Evolutionary conservation across 2,329 filamentous ascomycete species (phyloP), one percentile per base, ranked within the genome.

Genomic region (Neospermospora avenae): DNA sequence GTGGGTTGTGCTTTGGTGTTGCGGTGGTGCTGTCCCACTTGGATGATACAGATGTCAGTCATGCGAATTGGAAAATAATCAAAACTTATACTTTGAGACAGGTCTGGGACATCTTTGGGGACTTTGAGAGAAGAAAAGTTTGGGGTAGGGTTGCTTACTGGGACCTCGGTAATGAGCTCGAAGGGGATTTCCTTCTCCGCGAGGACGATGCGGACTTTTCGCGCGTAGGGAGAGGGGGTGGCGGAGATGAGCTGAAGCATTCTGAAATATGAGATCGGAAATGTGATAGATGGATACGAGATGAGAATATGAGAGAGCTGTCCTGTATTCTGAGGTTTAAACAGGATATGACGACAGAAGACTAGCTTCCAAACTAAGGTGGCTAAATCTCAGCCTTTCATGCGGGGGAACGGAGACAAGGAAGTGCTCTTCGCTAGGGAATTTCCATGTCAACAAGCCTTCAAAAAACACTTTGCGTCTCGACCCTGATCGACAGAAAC

Each of bases 161-260:
- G 61, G 14, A 60, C 52, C 49, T 63, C 57, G 45, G 53, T 59
- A 25, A 59, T 24, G 6, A 59, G 56, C 28, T 60, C 52, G 25
- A 60, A 61, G 10, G 55, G 58, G 11, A 59, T 63, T n/a, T 20
- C 39, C n/a, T 63, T 60, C 22, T 60, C 58, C 28, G 55, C 55
- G 16, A 63, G 58, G 39, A 58, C 42, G 16, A 63, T 63, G 4
- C 58, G 51, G 16, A 63, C 58, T 44, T 63, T 60, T 18, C 61
- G 42, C 6, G 58, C 51, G 35, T 61, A 63, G 3, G 55, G 61
- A 16, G 58, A 63, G 2, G 55, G 58, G 16, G 55, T 60, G 22
- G 58, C 61, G 41, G 51, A 58, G 61, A 63, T 58, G 25, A 63
- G 58, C 31, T 61, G 42, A 41, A 63, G 42, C 58, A 61, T 58